Base-by-base conservation (phyloP, 2,329 filamentous ascomycete genomes). In the Fusarium sp. region DNA sequence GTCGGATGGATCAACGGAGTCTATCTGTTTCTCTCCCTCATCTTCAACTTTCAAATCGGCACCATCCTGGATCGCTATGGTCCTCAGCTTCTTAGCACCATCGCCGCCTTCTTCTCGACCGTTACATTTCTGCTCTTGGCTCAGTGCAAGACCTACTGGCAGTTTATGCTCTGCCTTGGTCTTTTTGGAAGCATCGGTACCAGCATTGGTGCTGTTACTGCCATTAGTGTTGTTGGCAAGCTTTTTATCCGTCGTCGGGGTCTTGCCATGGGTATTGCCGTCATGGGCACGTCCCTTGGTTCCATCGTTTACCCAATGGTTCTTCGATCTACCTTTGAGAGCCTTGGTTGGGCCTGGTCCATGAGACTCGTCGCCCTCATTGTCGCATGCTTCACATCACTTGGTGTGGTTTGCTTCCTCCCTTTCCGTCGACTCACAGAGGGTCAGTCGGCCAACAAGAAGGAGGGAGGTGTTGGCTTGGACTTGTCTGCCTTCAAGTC, bases 1-100 rank as follows among this genome's bases (percentile, higher is more conserved):
- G 80, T 87, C 0, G 85, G 85, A 10, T 87, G 85, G 86, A 86
- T 87, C 49, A 81, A 82, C 0, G 85, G 85, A 1, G 71, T 86
- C 0, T 83, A 86, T 27, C 81, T 83, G 6, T 86, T 85, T n/a
- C 74, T 87, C 4, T 80, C 82, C 0, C 75, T 87, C 0, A 82
- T 84, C 31, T 78, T 85, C 4, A 85, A 84, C 7, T 83, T 87
- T 8, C 85, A 86, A 69, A 81, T 85, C 5, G 85, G 86, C 0
- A 84, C 85, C 2, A 67, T 87, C 1, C 83, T 87, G 65, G 86
- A 87, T 65, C 80, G 80, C 0, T 85, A 86, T 56, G 86, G 85
- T 0, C 84, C 86, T 0, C 79, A 81, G 12, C 68, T 81, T 6
- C 77, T 87, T 6, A 75, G 83, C 0, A 73, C 83, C 7, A 63